Conservation (phyloP, 805 yeast species). For the Ogataea glucozyma region DNA sequence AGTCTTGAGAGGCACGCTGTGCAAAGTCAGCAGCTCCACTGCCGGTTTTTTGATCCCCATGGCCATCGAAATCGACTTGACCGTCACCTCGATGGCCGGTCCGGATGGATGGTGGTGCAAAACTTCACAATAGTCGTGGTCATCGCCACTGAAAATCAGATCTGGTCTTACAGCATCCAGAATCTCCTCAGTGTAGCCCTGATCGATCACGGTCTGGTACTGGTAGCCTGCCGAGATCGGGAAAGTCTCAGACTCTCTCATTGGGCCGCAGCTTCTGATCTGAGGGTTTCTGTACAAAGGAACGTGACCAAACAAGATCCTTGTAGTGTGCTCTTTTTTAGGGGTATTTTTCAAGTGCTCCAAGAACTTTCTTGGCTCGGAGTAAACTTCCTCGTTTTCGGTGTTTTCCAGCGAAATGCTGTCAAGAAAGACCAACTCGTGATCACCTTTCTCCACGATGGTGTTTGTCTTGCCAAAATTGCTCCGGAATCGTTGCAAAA, state of each 20-base stretch:
- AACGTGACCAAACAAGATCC: constrained; percentile 80
- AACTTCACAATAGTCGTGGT: constrained; percentile 82
- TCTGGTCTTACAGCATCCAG: constrained; percentile 63
- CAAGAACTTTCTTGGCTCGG: constrained; percentile 54
- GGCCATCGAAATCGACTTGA: constrained; percentile 89
- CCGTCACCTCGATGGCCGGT: constrained; percentile 62
- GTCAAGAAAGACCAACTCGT: constrained; percentile 75
- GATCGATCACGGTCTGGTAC: constrained; percentile 85
- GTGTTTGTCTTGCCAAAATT: constrained; percentile 74
- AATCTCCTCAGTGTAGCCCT: constrained; percentile 57
- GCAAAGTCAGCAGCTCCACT: constrained; percentile 73
- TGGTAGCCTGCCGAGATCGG: constrained; percentile 78
- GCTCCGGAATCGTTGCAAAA: constrained; percentile 62
- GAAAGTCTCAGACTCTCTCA: constrained; percentile 70
- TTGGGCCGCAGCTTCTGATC: constrained; percentile 68
- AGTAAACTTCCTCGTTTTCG: constrained; percentile 43
- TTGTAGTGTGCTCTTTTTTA: constrained; percentile 43
- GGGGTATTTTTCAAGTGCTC: constrained; percentile 34
- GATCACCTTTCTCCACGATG: constrained; percentile 58
- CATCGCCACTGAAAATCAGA: constrained; percentile 86
- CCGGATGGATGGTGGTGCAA: constrained; percentile 15
- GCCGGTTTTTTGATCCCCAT: constrained; percentile 89
- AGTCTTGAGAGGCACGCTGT: constrained; percentile 2
- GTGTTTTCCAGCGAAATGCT: constrained; percentile 77
- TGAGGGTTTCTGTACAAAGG: constrained; percentile 76